Conservation (phyloP, 768 basidiomycete species). For the Phlebiopsis flavidoalba region DNA sequence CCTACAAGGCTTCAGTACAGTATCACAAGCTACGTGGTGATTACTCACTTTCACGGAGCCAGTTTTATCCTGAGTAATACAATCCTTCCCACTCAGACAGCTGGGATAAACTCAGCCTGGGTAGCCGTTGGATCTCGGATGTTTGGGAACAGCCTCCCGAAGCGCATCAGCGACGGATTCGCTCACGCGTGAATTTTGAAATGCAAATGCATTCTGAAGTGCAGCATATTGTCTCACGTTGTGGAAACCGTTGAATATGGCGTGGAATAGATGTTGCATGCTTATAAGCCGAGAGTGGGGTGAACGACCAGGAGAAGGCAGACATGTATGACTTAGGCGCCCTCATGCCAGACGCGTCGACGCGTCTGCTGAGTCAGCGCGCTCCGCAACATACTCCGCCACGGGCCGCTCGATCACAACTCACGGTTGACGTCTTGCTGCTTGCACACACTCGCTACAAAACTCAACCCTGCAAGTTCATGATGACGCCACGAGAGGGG, state of each 20-base stretch:
- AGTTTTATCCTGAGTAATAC: constrained; percentile 64
- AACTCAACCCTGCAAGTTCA: no score
- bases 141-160: constrained; percentile 54
- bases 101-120: constrained; percentile 59
- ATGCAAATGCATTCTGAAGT: constrained; percentile 19
- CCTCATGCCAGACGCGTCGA: not conserved
- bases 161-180: constrained; percentile 44
- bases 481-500: no score
- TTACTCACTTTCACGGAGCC: constrained; percentile 74
- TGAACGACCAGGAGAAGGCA: not conserved
- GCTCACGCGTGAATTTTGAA: constrained; percentile 51
- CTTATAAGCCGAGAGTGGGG: not conserved
- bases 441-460: no score
- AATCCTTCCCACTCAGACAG: constrained; percentile 52
- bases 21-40: not conserved
- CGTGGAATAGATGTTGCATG: not conserved
- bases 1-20: constrained; percentile 31
- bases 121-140: constrained; percentile 52
- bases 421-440: no score
- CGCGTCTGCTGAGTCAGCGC: no score
- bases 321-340: not conserved
- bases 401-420: no score
- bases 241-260: not conserved
- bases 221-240: not conserved
- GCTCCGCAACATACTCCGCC: no score